Evolutionary conservation across 169 alveolate genomes (phyloP).

Genomic region (Hepatocystis sp.): DNA sequence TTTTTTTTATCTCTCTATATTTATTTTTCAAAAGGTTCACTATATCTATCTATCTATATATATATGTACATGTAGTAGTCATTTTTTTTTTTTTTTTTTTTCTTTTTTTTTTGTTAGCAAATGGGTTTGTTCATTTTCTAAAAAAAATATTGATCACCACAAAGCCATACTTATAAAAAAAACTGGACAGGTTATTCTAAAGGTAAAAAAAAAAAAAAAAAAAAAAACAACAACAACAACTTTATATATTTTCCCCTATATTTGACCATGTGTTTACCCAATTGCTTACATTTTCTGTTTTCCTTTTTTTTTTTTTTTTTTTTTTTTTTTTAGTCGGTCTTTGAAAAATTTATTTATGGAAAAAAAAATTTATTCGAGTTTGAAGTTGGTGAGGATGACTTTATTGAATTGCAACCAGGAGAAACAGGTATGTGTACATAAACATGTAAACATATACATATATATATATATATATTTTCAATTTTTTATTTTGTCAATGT

Average conservation of each 20-base stretch:
- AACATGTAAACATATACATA: no score
- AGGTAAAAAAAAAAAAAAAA: constrained; percentile 36
- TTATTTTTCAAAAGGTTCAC: background rate
- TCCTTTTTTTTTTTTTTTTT: background rate
- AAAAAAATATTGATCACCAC: constrained; percentile 83
- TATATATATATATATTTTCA: no score
- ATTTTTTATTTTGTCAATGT: no score
- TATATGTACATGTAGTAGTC: background rate
- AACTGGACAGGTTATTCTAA: constrained; percentile 82
- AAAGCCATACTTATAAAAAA: constrained; percentile 76
- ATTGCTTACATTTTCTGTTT: no score
- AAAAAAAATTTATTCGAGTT: constrained; percentile 32
- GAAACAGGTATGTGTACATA: constrained; percentile 45
- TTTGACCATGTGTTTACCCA: no score
- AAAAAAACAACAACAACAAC: background rate
- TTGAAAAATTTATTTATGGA: constrained; percentile 53
- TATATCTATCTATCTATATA: no score
- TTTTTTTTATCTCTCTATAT: background rate
- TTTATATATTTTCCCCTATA: no score
- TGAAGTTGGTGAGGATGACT: constrained; percentile 40
- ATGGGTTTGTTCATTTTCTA: constrained; percentile 85
- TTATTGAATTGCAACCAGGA: constrained; percentile 52
- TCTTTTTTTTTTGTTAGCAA: no score
- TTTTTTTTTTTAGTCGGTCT: constrained; percentile 32
- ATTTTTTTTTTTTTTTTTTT: background rate